Conservation (phyloP, 2,329 filamentous ascomycete genomes). For the Plenodomus biglobosus region DNA sequence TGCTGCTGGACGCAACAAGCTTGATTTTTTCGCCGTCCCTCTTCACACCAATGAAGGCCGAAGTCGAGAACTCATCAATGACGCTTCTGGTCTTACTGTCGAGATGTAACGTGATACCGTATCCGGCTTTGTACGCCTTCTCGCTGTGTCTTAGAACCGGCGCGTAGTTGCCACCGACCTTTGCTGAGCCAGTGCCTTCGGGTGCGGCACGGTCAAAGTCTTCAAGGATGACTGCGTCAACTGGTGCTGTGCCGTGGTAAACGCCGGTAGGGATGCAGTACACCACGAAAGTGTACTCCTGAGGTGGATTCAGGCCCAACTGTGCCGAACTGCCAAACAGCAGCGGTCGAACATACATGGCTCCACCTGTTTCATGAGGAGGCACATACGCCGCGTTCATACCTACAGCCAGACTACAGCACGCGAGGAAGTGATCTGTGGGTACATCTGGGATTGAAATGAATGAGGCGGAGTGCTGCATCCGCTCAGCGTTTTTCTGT, state of each 20-base stretch:
- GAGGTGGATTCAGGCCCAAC: slow-evolving; percentile 80
- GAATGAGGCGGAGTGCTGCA: slow-evolving; percentile 81
- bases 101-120: slow-evolving; percentile 90
- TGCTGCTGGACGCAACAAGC: slow-evolving; percentile 83
- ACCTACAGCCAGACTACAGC: slow-evolving; percentile 77
- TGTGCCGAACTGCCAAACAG: slow-evolving; percentile 87
- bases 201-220: slow-evolving; percentile 94
- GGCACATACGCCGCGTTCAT: slow-evolving; percentile 91
- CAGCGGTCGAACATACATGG: slow-evolving; percentile 89
- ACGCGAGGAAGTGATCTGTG: slow-evolving; percentile 71
- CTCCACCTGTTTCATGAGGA: slow-evolving; percentile 82
- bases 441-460: slow-evolving; percentile 83
- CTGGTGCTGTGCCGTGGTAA: slow-evolving; percentile 86
- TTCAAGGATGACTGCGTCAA: slow-evolving; percentile 85
- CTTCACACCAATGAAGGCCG: slow-evolving; percentile 82
- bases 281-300: slow-evolving; percentile 89
- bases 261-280: slow-evolving; percentile 91
- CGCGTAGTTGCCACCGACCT: slow-evolving; percentile 94
- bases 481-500: slow-evolving; percentile 76
- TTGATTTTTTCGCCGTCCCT: slow-evolving; percentile 64
- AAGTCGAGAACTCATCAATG: slow-evolving; percentile 95
- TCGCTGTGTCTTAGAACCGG: slow-evolving; percentile 88
- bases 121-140: slow-evolving; percentile 74
- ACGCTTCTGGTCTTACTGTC: slow-evolving; percentile 82
- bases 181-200: slow-evolving; percentile 85